A percentile compares a stretch with the other conserved stretches of the same genome.
phyloP scores from a whole-genome alignment of 805 yeast genomes.

The Candida patagonica region DNA sequence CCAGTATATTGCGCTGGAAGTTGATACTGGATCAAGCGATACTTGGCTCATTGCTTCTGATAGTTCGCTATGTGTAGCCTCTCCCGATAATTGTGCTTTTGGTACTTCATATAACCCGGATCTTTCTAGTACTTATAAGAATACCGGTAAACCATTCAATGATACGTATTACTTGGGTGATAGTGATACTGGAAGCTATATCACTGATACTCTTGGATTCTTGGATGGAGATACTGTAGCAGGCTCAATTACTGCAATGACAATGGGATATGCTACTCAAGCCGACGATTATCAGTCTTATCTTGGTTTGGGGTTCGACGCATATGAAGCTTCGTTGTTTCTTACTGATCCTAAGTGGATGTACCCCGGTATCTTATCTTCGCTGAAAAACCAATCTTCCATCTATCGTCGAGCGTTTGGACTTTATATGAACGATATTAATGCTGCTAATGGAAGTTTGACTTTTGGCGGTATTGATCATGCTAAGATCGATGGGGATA shows the following conservation, averaged over 20 bases:
- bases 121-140: conserved; percentile 7
- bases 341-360: conserved; percentile 5
- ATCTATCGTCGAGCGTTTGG: conserved; percentile 39
- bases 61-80: neutral
- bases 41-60: conserved; percentile 36
- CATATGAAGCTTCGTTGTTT: conserved; percentile 13
- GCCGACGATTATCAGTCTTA: conserved; percentile 48
- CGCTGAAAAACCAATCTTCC: conserved; percentile 40
- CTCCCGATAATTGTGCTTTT: conserved; percentile 4
- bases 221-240: conserved; percentile 29
- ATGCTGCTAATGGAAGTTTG: conserved; percentile 29
- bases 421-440: conserved; percentile 32
- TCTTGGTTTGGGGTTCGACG: conserved; percentile 30
- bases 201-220: conserved; percentile 44
- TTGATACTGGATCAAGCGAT: conserved; percentile 45
- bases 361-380: conserved; percentile 58
- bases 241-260: conserved; percentile 39
- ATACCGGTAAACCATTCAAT: conserved; percentile 11
- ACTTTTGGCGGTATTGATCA: conserved; percentile 40
- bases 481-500: conserved; percentile 32
- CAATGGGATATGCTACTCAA: conserved; percentile 65
- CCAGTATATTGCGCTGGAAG: conserved; percentile 31
- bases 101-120: conserved; percentile 5
- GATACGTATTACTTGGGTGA: conserved; percentile 12
- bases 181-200: conserved; percentile 44